Evolutionary conservation across 2,329 filamentous ascomycete genomes (phyloP).

Genomic region (Onygena corvina): DNA sequence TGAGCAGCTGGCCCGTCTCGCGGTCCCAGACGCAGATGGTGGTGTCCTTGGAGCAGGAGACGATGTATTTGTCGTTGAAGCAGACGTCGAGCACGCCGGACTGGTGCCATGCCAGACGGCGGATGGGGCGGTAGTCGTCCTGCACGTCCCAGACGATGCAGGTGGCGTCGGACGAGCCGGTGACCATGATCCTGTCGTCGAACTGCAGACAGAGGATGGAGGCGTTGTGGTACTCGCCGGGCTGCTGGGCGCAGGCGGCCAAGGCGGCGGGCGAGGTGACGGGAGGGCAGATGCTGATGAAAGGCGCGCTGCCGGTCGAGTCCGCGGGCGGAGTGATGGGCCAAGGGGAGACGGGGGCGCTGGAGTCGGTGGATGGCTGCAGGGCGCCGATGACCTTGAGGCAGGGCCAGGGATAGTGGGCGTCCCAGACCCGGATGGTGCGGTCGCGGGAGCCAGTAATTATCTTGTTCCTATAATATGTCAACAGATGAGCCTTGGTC

Average conservation of each 20-base stretch:
- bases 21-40: constrained; percentile 94
- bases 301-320: constrained; percentile 31
- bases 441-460: constrained; percentile 92
- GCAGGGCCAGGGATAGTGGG: constrained; percentile 69
- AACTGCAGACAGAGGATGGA: constrained; percentile 94
- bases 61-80: constrained; percentile 82
- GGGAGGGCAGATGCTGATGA: constrained; percentile 38
- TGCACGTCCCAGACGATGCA: constrained; percentile 86
- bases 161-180: constrained; percentile 81
- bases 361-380: constrained; percentile 24
- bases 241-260: constrained; percentile 24
- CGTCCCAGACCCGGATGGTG: constrained; percentile 93
- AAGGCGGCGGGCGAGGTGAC: constrained; percentile 47
- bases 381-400: constrained; percentile 72
- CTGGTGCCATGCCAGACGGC: constrained; percentile 63
- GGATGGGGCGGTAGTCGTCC: constrained; percentile 65
- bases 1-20: constrained; percentile 59
- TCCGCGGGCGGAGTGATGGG: constrained; percentile 40
- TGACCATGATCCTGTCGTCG: constrained; percentile 83
- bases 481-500: constrained; percentile 24
- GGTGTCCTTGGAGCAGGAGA: constrained; percentile 93
- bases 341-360: constrained; percentile 36
- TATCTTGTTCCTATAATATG: constrained; percentile 60
- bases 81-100: constrained; percentile 89
- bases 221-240: constrained; percentile 60